Evolutionary conservation across 371 early-diverging fungal genomes (phyloP).

Genomic region (Mortierella sp.): DNA sequence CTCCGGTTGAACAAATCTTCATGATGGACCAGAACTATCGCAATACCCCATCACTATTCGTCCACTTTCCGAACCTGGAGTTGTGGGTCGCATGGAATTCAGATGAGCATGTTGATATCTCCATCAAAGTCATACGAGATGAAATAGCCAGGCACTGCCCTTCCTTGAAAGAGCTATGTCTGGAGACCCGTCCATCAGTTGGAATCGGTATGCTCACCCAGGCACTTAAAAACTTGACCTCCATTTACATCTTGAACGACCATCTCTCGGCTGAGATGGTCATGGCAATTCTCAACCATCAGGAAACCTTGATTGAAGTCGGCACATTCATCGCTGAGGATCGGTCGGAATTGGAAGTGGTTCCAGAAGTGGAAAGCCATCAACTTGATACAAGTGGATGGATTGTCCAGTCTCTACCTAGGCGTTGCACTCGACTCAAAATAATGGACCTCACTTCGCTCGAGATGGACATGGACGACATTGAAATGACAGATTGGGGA

Average conservation of each 20-base stretch:
- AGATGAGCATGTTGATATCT: not conserved
- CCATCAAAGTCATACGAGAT: not conserved
- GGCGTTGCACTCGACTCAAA: not conserved
- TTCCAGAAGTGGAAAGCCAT: no score
- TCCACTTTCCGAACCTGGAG: not conserved
- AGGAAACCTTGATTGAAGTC: not conserved
- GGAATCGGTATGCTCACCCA: no score
- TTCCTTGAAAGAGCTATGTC: not conserved
- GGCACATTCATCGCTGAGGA: not conserved
- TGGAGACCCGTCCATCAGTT: not conserved
- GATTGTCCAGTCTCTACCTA: not conserved
- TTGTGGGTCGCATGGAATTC: not conserved
- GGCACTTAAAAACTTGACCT: not conserved
- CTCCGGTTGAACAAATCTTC: not conserved
- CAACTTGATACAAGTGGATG: no score
- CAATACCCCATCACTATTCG: not conserved
- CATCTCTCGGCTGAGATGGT: not conserved
- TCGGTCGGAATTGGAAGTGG: no score
- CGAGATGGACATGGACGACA: slow-evolving; percentile 17
- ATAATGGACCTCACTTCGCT: slow-evolving; percentile 4
- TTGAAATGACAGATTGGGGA: slow-evolving; percentile 19
- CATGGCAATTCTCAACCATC: slow-evolving; percentile 10
- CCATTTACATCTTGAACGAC: not conserved
- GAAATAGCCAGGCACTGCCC: not conserved
- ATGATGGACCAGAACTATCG: not conserved